Evolutionary conservation across 1,139 yeast genomes (phyloP).

Genomic region (Yamadazyma blattariae): DNA sequence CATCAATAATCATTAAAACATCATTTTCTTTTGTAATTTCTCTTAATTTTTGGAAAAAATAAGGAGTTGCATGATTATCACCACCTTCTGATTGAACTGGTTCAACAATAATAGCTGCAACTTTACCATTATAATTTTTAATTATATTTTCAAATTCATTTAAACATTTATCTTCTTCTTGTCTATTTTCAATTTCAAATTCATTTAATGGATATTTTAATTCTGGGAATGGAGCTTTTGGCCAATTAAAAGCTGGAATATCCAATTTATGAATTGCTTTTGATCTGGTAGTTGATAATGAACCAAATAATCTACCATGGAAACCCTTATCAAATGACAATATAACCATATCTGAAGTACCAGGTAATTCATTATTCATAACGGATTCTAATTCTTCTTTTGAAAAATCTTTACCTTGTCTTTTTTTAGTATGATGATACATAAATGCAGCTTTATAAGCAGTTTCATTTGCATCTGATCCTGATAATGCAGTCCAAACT

Average conservation of each 20-base stretch:
- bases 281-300: conserved; percentile 69
- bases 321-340: conserved; percentile 68
- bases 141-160: conserved; percentile 53
- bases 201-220: conserved; percentile 64
- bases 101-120: conserved; percentile 75
- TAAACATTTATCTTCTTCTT: conserved; percentile 63
- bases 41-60: conserved; percentile 76
- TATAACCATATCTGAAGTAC: conserved; percentile 65
- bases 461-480: conserved; percentile 75
- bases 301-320: conserved; percentile 76
- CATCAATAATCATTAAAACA: conserved; percentile 72
- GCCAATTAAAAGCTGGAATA: conserved; percentile 77
- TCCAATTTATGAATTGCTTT: conserved; percentile 75
- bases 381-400: conserved; percentile 55
- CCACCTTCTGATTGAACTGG: conserved; percentile 90
- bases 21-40: conserved; percentile 66
- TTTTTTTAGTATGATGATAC: conserved; percentile 60
- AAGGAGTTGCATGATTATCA: conserved; percentile 76
- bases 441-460: conserved; percentile 78
- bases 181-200: conserved; percentile 47
- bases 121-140: conserved; percentile 41
- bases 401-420: conserved; percentile 55
- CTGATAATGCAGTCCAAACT: conserved; percentile 70
- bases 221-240: conserved; percentile 68
- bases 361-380: conserved; percentile 68